Evolutionary conservation across 1,284 basidiomycete genomes (phyloP).

Genomic region (Apiotrichum porosum): DNA sequence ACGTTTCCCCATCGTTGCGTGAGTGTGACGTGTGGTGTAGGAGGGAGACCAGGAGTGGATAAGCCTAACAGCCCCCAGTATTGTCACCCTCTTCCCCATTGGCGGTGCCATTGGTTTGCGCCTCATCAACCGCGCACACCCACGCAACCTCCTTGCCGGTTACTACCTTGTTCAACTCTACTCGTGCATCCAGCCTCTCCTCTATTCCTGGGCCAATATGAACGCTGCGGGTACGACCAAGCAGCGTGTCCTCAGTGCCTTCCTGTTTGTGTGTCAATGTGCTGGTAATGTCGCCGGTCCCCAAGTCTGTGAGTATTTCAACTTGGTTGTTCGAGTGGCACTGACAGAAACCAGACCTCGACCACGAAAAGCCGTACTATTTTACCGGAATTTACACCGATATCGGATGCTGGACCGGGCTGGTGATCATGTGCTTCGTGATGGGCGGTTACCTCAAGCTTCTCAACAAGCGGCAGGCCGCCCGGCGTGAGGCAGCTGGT

Average conservation of each 20-base stretch:
- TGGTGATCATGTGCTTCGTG: conserved; percentile 30
- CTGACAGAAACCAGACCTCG: too few relatives aligned
- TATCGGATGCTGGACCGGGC: conserved; percentile 31
- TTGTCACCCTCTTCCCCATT: conserved; percentile 33
- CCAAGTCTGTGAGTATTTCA: too few relatives aligned
- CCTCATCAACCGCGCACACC: conserved; percentile 22
- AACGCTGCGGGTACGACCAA: conserved; percentile 45
- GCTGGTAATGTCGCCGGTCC: conserved; percentile 34
- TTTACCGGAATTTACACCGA: conserved; percentile 40
- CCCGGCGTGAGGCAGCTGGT: conserved; percentile 35
- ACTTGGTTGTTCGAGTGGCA: too few relatives aligned
- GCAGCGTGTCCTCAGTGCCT: conserved; percentile 38
- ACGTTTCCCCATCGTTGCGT: conserved; percentile 55
- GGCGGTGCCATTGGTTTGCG: conserved; percentile 38
- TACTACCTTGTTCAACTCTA: conserved; percentile 41
- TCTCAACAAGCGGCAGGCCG: conserved; percentile 39
- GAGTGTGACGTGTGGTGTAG: too few relatives aligned
- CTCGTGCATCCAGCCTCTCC: conserved; percentile 34
- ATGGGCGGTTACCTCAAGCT: conserved; percentile 39
- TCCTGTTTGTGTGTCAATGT: conserved; percentile 26
- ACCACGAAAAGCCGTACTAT: conserved; percentile 30
- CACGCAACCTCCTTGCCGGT: conserved; percentile 29
- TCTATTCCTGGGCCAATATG: conserved; percentile 38
- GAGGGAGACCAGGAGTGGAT: too few relatives aligned
- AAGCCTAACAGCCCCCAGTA: too few relatives aligned